Conservation (phyloP, 169 alveolate species). For the Plasmodium gaboni region DNA sequence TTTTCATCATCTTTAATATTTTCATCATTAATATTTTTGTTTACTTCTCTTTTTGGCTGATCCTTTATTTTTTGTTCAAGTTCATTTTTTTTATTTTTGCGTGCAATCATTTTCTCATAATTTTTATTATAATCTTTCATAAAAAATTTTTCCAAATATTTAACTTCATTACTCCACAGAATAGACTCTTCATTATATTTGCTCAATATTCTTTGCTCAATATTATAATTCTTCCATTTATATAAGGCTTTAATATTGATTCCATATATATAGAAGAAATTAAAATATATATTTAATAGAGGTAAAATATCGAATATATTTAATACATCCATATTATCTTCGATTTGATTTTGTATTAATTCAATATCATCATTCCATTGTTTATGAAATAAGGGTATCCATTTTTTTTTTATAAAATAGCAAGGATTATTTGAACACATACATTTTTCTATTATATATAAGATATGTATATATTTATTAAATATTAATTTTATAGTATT, state of each 20-base stretch:
- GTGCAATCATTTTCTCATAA: no score
- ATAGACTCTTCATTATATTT: no score
- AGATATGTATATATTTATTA: not conserved
- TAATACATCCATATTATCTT: not conserved
- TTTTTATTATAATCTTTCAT: no score
- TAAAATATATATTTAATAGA: constrained; percentile 19
- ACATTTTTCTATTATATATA: not conserved
- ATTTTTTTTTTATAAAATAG: constrained; percentile 15
- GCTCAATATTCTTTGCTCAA: not conserved
- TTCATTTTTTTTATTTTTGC: no score
- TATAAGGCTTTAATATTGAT: not conserved
- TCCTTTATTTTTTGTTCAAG: no score
- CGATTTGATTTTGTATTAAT: not conserved
- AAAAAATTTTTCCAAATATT: no score
- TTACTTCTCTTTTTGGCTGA: no score
- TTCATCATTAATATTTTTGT: no score
- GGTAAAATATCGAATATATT: constrained; percentile 15
- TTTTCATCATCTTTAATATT: no score
- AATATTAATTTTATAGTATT: not conserved
- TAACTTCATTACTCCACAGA: no score
- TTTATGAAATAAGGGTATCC: not conserved
- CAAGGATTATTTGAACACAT: not conserved
- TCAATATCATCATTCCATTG: not conserved
- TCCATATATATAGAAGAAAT: constrained; percentile 13
- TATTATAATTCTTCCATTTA: constrained; percentile 5